Conservation (phyloP, 1,284 basidiomycete species). For the Boletus subluridellus region DNA sequence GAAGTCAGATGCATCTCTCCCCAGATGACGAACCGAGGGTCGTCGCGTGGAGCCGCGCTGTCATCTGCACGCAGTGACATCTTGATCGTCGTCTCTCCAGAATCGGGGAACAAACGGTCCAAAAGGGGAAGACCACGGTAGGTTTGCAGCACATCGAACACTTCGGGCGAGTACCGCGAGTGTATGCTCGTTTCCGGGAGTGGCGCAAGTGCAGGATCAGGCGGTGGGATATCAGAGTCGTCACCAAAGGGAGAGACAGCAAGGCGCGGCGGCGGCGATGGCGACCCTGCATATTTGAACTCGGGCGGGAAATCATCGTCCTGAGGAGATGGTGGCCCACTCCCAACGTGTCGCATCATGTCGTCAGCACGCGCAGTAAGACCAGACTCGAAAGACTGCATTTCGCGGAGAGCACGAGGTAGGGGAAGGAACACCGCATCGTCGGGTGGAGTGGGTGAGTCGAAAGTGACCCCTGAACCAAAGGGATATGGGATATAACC, state of each 20-base stretch:
- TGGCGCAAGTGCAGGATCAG: constrained; percentile 28
- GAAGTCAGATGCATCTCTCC: constrained; percentile 50
- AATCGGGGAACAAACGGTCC: constrained; percentile 51
- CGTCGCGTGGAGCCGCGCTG: constrained; percentile 68
- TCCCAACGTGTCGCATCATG: constrained; percentile 21
- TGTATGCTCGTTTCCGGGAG: constrained; percentile 48
- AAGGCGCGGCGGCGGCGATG: constrained; percentile 21
- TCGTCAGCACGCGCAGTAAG: constrained; percentile 59
- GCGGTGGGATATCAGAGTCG: constrained; percentile 25
- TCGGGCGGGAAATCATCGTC: neutral
- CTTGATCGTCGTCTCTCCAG: constrained; percentile 56
- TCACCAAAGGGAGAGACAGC: constrained; percentile 30
- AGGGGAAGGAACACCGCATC: constrained; percentile 37
- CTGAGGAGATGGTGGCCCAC: constrained; percentile 12
- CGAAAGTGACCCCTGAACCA: constrained; percentile 58
- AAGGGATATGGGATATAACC: constrained; percentile 54
- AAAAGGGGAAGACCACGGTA: constrained; percentile 70
- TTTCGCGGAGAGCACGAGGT: constrained; percentile 60
- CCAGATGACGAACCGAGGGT: constrained; percentile 87
- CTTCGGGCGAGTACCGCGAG: constrained; percentile 64
- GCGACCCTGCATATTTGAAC: constrained; percentile 6
- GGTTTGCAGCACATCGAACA: constrained; percentile 80
- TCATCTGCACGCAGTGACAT: constrained; percentile 62
- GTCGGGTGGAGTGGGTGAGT: constrained; percentile 50
- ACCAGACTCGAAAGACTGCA: constrained; percentile 79